Percentiles rank a stretch among this genome's conserved stretches.
Conservation (phyloP, 2,329 filamentous ascomycete species). For the Chaetomium globosum region DNA sequence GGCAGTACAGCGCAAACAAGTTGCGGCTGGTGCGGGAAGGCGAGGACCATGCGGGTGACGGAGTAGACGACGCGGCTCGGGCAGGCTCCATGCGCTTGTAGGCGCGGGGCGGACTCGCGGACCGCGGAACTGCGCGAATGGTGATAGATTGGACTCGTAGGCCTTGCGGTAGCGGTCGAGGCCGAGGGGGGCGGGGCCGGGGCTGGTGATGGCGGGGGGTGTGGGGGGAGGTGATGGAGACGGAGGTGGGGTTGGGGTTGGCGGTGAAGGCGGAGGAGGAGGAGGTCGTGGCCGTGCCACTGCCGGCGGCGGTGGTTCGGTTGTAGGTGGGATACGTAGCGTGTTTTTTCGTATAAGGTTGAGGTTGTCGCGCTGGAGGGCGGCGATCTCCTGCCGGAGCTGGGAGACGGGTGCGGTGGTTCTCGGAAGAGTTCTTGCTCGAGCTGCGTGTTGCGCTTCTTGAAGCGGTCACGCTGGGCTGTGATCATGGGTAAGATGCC, state of each 20-base stretch:
- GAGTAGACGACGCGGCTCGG: constrained; percentile 88
- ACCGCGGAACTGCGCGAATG: constrained; percentile 94
- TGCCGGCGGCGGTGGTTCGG: constrained; percentile 64
- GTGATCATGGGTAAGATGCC: constrained; percentile 98
- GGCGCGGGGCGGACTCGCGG: constrained; percentile 82
- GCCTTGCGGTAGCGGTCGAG: constrained; percentile 86
- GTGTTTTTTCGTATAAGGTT: constrained; percentile 96
- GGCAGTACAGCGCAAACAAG: constrained; percentile 87
- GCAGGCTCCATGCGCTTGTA: constrained; percentile 92
- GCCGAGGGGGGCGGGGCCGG: constrained; percentile 46
- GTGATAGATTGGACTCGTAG: constrained; percentile 93
- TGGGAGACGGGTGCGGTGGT: constrained; percentile 78
- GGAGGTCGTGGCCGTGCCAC: constrained; percentile 54
- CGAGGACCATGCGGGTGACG: constrained; percentile 85
- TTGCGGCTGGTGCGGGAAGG: constrained; percentile 91
- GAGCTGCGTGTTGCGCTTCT: constrained; percentile 88
- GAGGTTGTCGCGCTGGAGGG: constrained; percentile 93
- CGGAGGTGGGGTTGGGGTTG: constrained; percentile 75
- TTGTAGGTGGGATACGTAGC: constrained; percentile 93
- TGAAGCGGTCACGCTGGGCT: constrained; percentile 96
- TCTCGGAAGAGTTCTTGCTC: constrained; percentile 88
- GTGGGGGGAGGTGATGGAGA: constrained; percentile 64
- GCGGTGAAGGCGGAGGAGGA: constrained; percentile 66
- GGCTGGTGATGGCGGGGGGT: constrained; percentile 58
- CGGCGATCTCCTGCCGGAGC: constrained; percentile 85